These are phyloP conservation scores for Trichoderma sp. DNA, from an alignment of 2,329 filamentous ascomycete genomes.

Conservation along the genomic window DNA sequence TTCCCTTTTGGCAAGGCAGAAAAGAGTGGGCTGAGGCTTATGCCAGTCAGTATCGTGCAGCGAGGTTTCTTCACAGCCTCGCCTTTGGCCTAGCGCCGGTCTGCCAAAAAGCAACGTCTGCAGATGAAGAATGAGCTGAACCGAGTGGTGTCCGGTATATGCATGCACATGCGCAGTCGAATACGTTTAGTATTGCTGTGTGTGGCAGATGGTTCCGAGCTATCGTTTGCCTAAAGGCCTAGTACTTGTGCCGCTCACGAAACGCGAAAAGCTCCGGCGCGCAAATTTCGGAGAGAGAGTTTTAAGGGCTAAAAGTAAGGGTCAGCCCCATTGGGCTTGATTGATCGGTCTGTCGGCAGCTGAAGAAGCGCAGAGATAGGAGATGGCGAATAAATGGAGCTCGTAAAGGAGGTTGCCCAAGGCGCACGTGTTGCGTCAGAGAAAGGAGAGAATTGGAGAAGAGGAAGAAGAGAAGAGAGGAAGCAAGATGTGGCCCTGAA, in stretches of 20 bases:
- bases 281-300: background rate
- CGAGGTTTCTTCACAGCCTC: constrained; percentile 9
- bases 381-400: background rate
- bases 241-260: background rate
- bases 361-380: background rate
- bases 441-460: background rate
- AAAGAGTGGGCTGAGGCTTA: constrained; percentile 17
- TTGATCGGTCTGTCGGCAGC: background rate
- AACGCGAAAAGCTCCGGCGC: constrained; percentile 4
- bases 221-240: background rate
- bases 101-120: background rate
- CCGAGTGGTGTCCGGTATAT: background rate
- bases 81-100: constrained; percentile 2
- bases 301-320: constrained; percentile 1
- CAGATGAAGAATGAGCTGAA: background rate
- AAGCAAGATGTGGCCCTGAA: background rate
- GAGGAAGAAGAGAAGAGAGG: background rate
- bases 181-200: background rate
- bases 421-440: background rate
- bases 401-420: background rate
- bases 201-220: background rate
- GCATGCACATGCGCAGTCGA: background rate
- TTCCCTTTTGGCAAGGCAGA: constrained; percentile 8
- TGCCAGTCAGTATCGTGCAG: constrained; percentile 1
- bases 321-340: background rate